These are phyloP conservation scores for Rhodotorula mucilaginosa DNA, from an alignment of 1,284 basidiomycete genomes.

Conservation along the genomic window DNA sequence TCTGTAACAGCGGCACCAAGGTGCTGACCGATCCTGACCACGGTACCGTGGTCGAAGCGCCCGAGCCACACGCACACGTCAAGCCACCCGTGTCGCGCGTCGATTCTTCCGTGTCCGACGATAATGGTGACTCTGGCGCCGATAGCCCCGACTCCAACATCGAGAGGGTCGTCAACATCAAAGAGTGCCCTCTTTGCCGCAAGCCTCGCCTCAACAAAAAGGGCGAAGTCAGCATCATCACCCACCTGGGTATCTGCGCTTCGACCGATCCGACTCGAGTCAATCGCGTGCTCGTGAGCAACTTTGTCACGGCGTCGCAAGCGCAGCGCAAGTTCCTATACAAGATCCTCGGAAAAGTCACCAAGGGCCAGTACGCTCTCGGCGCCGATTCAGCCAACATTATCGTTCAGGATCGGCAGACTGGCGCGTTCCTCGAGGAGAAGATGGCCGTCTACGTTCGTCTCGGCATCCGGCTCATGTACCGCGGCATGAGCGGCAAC, in stretches of 20 bases:
- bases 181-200: slow-evolving; percentile 90
- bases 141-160: neutral
- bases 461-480: slow-evolving; percentile 44
- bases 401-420: slow-evolving; percentile 82
- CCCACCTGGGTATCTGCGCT: slow-evolving; percentile 75
- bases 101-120: slow-evolving; percentile 16
- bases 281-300: slow-evolving; percentile 82
- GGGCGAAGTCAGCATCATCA: slow-evolving; percentile 62
- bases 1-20: slow-evolving; percentile 13
- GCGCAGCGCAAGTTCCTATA: slow-evolving; percentile 97
- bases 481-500: slow-evolving; percentile 57
- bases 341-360: slow-evolving; percentile 55
- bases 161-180: slow-evolving; percentile 77
- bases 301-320: slow-evolving; percentile 92
- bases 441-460: slow-evolving; percentile 92
- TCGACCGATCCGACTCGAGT: slow-evolving; percentile 84
- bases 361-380: slow-evolving; percentile 78
- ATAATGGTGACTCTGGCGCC: neutral
- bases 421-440: slow-evolving; percentile 91
- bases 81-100: slow-evolving; percentile 3
- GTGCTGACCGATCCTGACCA: slow-evolving; percentile 27
- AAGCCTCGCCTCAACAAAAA: slow-evolving; percentile 78
- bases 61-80: slow-evolving; percentile 10
- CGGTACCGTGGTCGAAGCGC: slow-evolving; percentile 26
- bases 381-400: slow-evolving; percentile 96